Base-by-base conservation (phyloP, 1,284 basidiomycete species). In the Bondarzewia mesenterica region DNA sequence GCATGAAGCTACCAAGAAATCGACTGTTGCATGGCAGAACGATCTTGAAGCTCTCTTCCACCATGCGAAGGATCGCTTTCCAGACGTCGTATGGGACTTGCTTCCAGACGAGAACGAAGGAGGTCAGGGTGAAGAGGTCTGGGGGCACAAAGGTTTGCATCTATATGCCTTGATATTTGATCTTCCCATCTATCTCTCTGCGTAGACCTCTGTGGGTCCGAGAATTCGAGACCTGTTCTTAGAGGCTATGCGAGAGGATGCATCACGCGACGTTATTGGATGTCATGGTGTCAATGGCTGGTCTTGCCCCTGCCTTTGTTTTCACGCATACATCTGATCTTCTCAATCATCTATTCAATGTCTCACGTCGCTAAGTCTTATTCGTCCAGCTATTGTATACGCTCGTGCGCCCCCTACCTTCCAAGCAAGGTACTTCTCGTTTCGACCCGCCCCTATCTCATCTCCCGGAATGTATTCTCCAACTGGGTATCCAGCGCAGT, bases 121-220 rank as follows among this genome's bases (percentile, higher is more conserved):
- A 40, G 65, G 68, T 22, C 67, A 71, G 26, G 59, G 67, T 8
- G 61, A 66, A 32, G 80, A 85, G 52, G 78, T 93, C 15, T 91
- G 86, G 81, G 91, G 89, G 1, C 92, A 95, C 67, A 94, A 95
- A 76, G 90, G 90, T 91, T n/a, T n/a, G n/a, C n/a, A n/a, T n/a
- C n/a, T n/a, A n/a, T n/a, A 32, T 12, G 29, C n/a, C 29, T 32
- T 32, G 29, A n/a, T n/a, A n/a, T n/a, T n/a, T n/a, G n/a, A n/a
- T n/a, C 29, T 32, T 7, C n/a, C 29, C n/a, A 2, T 32, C 29
- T 32, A 10, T 32, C 29, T 32, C 29, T 32, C 29, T 32, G n/a
- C n/a, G n/a, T n/a, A n/a, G n/a, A n/a, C n/a, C 29, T 32, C 18
- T 29, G n/a, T 41, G 10, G 12, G 40, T 35, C 36, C 16, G 23